These are phyloP conservation scores for Murraya paniculata DNA, from an alignment of 345 rosid species.

Conservation along the genomic window DNA sequence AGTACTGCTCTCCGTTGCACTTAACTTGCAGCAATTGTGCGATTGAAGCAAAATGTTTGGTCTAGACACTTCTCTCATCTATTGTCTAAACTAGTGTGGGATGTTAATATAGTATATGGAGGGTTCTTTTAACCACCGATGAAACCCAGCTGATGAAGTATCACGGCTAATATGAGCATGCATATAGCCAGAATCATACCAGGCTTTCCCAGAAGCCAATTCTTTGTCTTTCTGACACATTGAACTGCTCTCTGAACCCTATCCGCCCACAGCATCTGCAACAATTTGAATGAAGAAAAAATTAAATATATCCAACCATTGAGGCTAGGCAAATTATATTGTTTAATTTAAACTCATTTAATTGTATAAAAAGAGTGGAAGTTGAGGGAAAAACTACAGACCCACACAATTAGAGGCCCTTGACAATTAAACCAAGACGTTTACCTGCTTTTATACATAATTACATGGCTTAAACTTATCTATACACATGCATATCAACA, in stretches of 20 bases:
- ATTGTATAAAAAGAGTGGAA: background rate
- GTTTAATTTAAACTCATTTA: background rate
- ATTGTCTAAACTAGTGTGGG: background rate
- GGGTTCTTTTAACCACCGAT: conserved; percentile 51
- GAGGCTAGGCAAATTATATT: background rate
- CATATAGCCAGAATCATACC: conserved; percentile 79
- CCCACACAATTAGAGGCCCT: conserved; percentile 3
- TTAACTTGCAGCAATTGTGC: background rate
- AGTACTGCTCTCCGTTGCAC: background rate
- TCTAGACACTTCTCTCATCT: background rate
- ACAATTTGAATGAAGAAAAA: background rate
- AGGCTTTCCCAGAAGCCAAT: conserved; percentile 81
- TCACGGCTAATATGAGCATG: conserved; percentile 77
- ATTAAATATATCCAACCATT: background rate
- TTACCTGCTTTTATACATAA: background rate
- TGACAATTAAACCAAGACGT: background rate
- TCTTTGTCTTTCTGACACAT: conserved; percentile 77
- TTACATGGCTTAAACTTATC: background rate
- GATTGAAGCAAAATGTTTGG: background rate
- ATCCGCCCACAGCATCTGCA: conserved; percentile 94
- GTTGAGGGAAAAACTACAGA: background rate
- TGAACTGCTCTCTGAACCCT: conserved; percentile 74
- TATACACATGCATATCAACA: background rate
- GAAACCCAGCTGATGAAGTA: conserved; percentile 77
- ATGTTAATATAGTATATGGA: background rate